Conservation (phyloP, 2,329 filamentous ascomycete genomes). For the Raffaelea arxii region DNA sequence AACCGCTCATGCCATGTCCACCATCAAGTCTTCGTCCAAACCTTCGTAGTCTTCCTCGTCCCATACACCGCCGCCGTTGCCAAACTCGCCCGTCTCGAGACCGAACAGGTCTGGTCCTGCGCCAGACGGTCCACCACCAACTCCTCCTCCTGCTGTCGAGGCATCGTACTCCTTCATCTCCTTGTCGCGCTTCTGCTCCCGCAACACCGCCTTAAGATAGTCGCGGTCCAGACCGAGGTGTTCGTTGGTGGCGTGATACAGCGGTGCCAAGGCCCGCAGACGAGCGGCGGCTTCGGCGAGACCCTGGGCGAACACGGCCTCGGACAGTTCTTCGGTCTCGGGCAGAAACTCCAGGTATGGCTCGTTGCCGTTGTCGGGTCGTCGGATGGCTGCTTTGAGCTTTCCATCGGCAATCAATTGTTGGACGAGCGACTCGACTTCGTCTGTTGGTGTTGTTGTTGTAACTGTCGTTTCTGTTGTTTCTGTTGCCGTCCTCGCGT, state of each 20-base stretch:
- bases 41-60: constrained; percentile 38
- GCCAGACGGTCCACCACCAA: constrained; percentile 10
- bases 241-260: constrained; percentile 43
- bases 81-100: constrained; percentile 11
- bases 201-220: constrained; percentile 38
- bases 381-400: constrained; percentile 42
- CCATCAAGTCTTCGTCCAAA: constrained; percentile 55
- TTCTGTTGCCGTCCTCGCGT: background rate
- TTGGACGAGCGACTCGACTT: constrained; percentile 35
- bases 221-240: constrained; percentile 46
- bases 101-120: constrained; percentile 12
- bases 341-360: constrained; percentile 41
- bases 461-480: constrained; percentile 16
- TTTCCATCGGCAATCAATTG: constrained; percentile 47
- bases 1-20: constrained; percentile 16
- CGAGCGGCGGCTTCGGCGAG: constrained; percentile 31
- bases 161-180: constrained; percentile 17
- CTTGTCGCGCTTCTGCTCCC: constrained; percentile 39
- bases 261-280: constrained; percentile 33
- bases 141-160: background rate
- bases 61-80: constrained; percentile 21
- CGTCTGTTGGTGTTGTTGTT: constrained; percentile 27
- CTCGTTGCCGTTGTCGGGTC: constrained; percentile 16
- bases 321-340: constrained; percentile 32
- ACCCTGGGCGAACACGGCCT: constrained; percentile 39